Percentiles rank a stretch among this genome's conserved stretches.
These are phyloP conservation scores for Mycena pura DNA, from an alignment of 768 basidiomycete genomes.

Conservation along the genomic window DNA sequence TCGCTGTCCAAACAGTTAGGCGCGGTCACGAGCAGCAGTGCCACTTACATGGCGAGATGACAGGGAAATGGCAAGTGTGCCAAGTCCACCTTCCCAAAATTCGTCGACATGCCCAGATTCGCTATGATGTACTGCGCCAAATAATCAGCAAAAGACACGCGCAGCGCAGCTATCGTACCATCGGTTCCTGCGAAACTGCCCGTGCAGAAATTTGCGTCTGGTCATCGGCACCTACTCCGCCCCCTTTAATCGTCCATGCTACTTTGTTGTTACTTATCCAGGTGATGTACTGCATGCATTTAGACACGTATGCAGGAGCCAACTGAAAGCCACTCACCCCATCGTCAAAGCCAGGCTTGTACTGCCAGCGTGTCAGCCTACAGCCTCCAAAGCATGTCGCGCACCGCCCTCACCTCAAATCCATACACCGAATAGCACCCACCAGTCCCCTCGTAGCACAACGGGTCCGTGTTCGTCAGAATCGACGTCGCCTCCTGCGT, in stretches of 20 bases:
- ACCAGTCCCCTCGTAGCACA: slow-evolving; percentile 64
- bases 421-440: slow-evolving; percentile 77
- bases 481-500: slow-evolving; percentile 87
- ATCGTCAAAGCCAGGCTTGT: slow-evolving; percentile 48
- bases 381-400: not conserved
- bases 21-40: no score
- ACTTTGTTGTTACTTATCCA: slow-evolving; percentile 72
- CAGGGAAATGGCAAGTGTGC: slow-evolving; percentile 66
- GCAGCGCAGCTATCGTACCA: slow-evolving; percentile 53
- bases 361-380: not conserved
- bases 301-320: not conserved
- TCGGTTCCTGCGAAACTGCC: slow-evolving; percentile 82
- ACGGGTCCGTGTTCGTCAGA: slow-evolving; percentile 71
- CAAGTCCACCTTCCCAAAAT: slow-evolving; percentile 77
- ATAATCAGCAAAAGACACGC: not conserved
- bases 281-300: slow-evolving; percentile 64
- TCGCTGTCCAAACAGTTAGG: no score
- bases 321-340: slow-evolving; percentile 47
- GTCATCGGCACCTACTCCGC: slow-evolving; percentile 65
- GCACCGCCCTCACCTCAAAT: slow-evolving; percentile 74
- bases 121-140: slow-evolving; percentile 73
- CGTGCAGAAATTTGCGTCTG: slow-evolving; percentile 67
- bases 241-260: slow-evolving; percentile 73
- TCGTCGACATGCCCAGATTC: slow-evolving; percentile 84
- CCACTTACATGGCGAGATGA: slow-evolving; percentile 66